phyloP scores from a whole-genome alignment of 2,329 filamentous ascomycete species.

The Knufia petricola region DNA sequence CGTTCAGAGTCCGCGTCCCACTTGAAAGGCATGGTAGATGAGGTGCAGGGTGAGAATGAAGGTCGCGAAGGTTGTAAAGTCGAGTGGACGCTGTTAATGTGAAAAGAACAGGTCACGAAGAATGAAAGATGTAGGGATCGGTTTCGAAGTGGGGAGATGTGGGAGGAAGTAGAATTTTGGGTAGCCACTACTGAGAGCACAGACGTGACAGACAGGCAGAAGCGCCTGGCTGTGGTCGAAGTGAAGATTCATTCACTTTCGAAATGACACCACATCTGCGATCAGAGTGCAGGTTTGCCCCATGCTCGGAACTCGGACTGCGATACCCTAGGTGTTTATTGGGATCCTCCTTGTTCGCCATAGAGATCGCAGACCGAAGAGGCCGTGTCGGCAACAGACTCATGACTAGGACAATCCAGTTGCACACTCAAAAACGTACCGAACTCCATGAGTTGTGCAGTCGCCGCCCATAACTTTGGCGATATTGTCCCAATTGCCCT shows the following conservation, averaged over 20 bases:
- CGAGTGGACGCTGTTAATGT: too few species aligned
- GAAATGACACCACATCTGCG: not conserved
- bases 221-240: not conserved
- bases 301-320: too few species aligned
- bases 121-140: not conserved
- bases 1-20: conserved; percentile 17
- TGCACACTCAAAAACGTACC: conserved; percentile 14
- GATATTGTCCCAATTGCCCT: conserved; percentile 18
- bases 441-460: conserved; percentile 19
- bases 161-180: too few species aligned
- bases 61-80: not conserved
- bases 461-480: conserved; percentile 16
- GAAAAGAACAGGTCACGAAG: too few species aligned
- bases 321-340: too few species aligned
- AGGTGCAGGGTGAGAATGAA: not conserved
- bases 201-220: not conserved
- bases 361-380: too few species aligned
- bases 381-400: too few species aligned
- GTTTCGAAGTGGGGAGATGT: not conserved
- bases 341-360: too few species aligned
- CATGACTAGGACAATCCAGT: not conserved
- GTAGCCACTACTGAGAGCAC: too few species aligned
- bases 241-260: not conserved
- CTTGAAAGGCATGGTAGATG: conserved; percentile 18
- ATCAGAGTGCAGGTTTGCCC: too few species aligned